Evolutionary conservation across 176 grass and related monocot genomes (phyloP).

Genomic region (Oryza meyeriana): DNA sequence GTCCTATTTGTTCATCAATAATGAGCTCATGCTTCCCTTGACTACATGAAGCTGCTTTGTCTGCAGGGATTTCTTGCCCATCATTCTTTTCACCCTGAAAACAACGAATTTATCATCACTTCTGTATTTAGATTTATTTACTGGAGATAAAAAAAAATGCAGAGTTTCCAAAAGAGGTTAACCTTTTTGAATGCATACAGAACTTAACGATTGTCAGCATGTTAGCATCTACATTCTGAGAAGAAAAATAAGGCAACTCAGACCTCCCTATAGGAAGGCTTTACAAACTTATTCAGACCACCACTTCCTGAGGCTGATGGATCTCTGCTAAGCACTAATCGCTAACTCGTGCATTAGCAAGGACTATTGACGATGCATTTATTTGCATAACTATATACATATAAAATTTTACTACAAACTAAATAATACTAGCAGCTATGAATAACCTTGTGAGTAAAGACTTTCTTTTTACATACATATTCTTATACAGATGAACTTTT

Average conservation of each 20-base stretch:
- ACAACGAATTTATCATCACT: neutral
- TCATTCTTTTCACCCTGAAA: constrained; percentile 23
- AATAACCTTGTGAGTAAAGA: neutral
- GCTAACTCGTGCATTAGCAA: neutral
- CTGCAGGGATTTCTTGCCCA: neutral
- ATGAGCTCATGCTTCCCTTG: constrained; percentile 61
- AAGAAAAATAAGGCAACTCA: neutral
- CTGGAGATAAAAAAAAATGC: neutral
- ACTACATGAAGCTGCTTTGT: constrained; percentile 30
- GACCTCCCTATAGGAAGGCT: neutral
- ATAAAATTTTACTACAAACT: neutral
- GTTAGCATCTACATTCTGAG: neutral
- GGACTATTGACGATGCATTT: neutral
- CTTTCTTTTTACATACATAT: neutral
- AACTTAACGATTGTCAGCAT: neutral
- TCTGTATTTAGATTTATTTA: constrained; percentile 19
- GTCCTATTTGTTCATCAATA: constrained; percentile 68
- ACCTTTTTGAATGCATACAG: neutral
- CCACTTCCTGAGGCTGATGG: neutral
- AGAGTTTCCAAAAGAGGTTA: neutral
- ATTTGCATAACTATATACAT: neutral
- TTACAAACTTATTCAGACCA: neutral
- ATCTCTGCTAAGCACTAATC: neutral
- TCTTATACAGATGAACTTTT: neutral
- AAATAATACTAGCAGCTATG: neutral